Percentiles rank a stretch among this genome's conserved stretches.
phyloP scores from a whole-genome alignment of 768 basidiomycete genomes.

The Suillus plorans region DNA sequence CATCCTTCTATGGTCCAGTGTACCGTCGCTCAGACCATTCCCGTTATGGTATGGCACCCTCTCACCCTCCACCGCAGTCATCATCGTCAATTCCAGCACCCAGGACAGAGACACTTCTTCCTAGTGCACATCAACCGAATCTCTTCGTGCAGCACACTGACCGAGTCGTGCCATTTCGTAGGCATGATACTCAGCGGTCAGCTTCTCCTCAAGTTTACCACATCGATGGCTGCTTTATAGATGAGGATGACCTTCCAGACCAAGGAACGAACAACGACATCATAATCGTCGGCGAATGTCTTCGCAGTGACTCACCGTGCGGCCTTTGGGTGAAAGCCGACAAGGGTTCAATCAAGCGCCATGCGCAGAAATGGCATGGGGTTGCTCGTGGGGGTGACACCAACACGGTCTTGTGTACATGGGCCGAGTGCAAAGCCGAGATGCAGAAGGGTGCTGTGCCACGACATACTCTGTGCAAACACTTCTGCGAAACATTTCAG shows the following conservation, averaged over 20 bases:
- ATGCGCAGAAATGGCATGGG: slow-evolving; percentile 5
- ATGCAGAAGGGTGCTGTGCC: not conserved
- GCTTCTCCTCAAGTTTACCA: too few species aligned
- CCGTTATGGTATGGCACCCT: too few species aligned
- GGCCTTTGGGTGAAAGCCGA: slow-evolving; percentile 7
- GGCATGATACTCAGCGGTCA: not conserved
- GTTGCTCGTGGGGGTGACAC: not conserved
- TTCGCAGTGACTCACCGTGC: slow-evolving; percentile 2
- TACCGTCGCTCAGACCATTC: not conserved
- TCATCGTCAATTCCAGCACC: not conserved
- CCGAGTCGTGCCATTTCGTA: not conserved
- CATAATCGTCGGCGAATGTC: slow-evolving; percentile 1
- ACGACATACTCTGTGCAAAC: not conserved
- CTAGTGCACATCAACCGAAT: too few species aligned
- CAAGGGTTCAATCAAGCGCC: slow-evolving; percentile 4
- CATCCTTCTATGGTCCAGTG: too few species aligned
- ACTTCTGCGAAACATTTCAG: not conserved
- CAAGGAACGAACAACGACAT: too few species aligned
- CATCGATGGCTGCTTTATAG: not conserved
- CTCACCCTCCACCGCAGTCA: not conserved
- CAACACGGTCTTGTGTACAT: not conserved
- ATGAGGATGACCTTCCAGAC: not conserved
- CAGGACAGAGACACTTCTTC: not conserved
- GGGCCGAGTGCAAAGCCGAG: not conserved
- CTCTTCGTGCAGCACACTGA: too few species aligned